Conservation (phyloP, 352 stramenopile genomes). For the Pythium oligandrum region DNA sequence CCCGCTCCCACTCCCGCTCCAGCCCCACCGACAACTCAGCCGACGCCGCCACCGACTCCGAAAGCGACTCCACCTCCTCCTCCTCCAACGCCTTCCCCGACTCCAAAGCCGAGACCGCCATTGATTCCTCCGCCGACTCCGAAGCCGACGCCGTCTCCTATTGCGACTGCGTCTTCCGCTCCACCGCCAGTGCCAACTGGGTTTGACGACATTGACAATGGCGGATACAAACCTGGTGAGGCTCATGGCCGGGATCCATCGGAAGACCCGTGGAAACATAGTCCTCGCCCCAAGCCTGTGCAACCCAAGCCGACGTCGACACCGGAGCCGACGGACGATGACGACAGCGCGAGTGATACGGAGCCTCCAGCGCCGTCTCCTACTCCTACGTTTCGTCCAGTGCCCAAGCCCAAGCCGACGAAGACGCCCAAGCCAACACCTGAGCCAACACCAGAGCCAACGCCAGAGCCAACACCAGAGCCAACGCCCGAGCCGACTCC, state of each 20-base stretch:
- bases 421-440: conserved; percentile 1
- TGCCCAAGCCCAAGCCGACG: background rate
- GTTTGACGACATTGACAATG: no score
- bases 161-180: background rate
- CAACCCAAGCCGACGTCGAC: background rate
- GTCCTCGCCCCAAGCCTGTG: background rate
- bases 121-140: conserved; percentile 1
- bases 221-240: no score
- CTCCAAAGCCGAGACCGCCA: background rate
- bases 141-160: background rate
- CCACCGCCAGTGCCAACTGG: conserved; percentile 1
- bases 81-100: no score
- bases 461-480: background rate
- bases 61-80: no score
- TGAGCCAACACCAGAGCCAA: background rate
- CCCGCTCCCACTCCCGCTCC: background rate
- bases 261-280: no score
- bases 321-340: background rate
- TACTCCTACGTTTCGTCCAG: no score
- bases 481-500: background rate
- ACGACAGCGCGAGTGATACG: background rate
- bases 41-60: no score
- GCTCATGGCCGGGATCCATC: no score
- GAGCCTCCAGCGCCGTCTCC: no score
- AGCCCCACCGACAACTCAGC: no score